phyloP scores from a whole-genome alignment of 176 grass and related monocot genomes.

The Elymus sibiricus region DNA sequence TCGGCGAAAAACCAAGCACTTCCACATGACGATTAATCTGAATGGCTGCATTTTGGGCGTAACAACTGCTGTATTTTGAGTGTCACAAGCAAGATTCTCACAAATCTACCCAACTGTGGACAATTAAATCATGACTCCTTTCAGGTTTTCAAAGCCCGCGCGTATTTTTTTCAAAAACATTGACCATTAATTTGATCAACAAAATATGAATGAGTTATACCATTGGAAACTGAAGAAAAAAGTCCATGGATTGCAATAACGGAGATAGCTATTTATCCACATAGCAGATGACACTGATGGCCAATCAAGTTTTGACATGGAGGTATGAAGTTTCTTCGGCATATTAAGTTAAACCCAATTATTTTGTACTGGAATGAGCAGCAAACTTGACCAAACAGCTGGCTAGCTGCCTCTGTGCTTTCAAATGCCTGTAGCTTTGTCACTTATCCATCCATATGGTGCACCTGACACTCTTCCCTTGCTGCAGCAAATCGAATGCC shows the following conservation, averaged over 20 bases:
- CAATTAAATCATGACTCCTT: no score
- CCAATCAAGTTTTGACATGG: not conserved
- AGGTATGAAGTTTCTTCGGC: not conserved
- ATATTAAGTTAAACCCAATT: not conserved
- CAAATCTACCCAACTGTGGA: no score
- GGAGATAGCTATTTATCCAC: not conserved
- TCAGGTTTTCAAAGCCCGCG: no score
- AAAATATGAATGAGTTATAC: no score
- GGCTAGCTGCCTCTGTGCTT: no score
- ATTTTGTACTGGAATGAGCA: conserved; percentile 5
- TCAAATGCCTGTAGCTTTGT: not conserved
- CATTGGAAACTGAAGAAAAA: not conserved
- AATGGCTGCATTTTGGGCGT: no score
- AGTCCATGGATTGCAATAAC: not conserved
- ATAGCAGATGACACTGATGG: not conserved
- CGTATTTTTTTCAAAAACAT: no score
- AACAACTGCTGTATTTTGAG: no score
- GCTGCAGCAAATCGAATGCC: conserved; percentile 74
- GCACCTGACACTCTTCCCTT: conserved; percentile 82
- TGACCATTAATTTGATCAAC: no score
- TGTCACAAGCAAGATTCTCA: no score
- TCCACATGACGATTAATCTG: no score
- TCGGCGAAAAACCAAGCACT: no score
- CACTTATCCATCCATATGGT: conserved; percentile 88
- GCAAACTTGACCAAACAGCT: conserved; percentile 1